These are phyloP conservation scores for Chrysosporium queenslandicum DNA, from an alignment of 2,329 filamentous ascomycete species.

Conservation along the genomic window DNA sequence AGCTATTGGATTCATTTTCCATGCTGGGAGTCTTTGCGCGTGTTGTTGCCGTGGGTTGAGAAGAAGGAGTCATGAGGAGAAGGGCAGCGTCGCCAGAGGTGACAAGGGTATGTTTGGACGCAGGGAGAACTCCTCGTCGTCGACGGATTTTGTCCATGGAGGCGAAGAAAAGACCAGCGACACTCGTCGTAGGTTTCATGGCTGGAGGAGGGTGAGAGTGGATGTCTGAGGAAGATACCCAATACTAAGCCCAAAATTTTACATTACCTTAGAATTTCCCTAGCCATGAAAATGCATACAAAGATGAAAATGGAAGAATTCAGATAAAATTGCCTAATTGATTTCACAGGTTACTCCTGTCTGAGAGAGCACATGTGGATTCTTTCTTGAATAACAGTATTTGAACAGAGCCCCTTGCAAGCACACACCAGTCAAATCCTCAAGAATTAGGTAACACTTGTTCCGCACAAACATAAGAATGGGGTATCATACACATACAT, in stretches of 20 bases:
- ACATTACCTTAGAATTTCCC: too few relatives aligned
- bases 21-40: slow-evolving; percentile 43
- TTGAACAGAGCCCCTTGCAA: too few relatives aligned
- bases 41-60: slow-evolving; percentile 50
- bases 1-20: slow-evolving; percentile 60
- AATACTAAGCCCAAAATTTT: too few relatives aligned
- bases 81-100: neutral
- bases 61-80: neutral
- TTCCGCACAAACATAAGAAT: too few relatives aligned
- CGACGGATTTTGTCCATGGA: neutral
- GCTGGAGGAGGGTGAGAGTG: slow-evolving; percentile 6
- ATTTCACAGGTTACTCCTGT: too few relatives aligned
- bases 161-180: slow-evolving; percentile 1
- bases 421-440: too few relatives aligned
- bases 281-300: too few relatives aligned
- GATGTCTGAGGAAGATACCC: neutral
- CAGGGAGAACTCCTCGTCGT: slow-evolving; percentile 1
- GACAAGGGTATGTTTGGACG: neutral
- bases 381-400: too few relatives aligned
- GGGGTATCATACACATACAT: slow-evolving; percentile 10
- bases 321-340: too few relatives aligned
- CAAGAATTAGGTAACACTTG: too few relatives aligned
- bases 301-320: too few relatives aligned
- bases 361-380: too few relatives aligned
- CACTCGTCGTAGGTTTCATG: slow-evolving; percentile 5